Evolutionary conservation across 2,329 filamentous ascomycete species (phyloP), one percentile per base, ranked within the genome.

Genomic region (Colletotrichum salicis): DNA sequence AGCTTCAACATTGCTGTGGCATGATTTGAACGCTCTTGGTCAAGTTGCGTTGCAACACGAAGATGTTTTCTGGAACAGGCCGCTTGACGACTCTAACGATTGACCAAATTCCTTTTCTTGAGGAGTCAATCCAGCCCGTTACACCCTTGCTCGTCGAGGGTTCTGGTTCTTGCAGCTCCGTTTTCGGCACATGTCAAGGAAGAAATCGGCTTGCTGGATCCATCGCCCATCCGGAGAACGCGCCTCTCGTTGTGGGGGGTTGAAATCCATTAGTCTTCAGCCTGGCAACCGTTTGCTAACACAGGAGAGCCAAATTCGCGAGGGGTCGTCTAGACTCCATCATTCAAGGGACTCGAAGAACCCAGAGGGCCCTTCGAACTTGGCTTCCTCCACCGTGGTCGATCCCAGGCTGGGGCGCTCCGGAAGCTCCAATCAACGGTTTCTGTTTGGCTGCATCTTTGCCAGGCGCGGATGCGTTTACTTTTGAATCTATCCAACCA

Each of bases 171-270:
- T 54, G 27, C 31, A 52, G 54, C 65, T 71, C 69, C 69, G 69
- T 71, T 69, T 71, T 69, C 69, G 69, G 69, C 69, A 64, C 55
- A 59, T 59, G 69, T 59, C 22, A 60, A 64, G 69, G 69, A 55
- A 71, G 55, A 64, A 64, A 31, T 64, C 65, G 59, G 59, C 37
- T 59, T 52, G 29, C 45, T 41, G 59, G 61, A 61, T 54, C 65
- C 69, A 71, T 71, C 59, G 33, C 59, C 8, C 59, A 27, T 64
- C 55, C 55, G 65, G 54, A 69, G 65, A 71, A 71, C 35, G 48
- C 55, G 48, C 54, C 54, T 71, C 22, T 48, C 37, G 37, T 31
- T 70, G 56, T 62, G 67, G 65, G 65, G 70, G 55, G 12, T 24
- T 29, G 56, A 15, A 55, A 69, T 33, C 61, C 56, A 58, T 72